These are phyloP conservation scores for Pyrenophora tritici-repentis DNA, from an alignment of 2,329 filamentous ascomycete species.

Conservation along the genomic window DNA sequence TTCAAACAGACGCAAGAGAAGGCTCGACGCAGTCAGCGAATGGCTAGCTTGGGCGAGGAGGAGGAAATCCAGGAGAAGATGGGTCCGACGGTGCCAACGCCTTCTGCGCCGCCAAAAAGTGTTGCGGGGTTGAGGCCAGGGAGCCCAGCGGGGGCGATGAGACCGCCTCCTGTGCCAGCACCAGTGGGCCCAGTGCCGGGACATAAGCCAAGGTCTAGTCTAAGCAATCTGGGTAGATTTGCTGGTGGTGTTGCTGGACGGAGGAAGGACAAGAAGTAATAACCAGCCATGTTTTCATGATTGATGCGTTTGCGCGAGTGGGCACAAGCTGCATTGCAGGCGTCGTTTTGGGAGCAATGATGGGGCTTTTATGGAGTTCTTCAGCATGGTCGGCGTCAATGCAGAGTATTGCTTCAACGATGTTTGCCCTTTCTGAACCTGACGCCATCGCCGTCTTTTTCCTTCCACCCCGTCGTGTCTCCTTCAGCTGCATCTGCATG, in stretches of 20 bases:
- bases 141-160: constrained; percentile 28
- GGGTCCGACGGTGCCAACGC: constrained; percentile 25
- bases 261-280: constrained; percentile 43
- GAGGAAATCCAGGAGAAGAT: constrained; percentile 40
- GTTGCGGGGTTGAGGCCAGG: constrained; percentile 23
- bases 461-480: constrained; percentile 19
- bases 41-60: constrained; percentile 48
- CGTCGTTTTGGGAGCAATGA: constrained; percentile 6
- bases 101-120: constrained; percentile 35
- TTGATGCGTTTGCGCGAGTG: constrained; percentile 8
- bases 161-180: constrained; percentile 25
- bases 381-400: constrained; percentile 12
- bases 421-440: constrained; percentile 53
- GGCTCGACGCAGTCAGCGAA: constrained; percentile 71
- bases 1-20: constrained; percentile 90
- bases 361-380: not conserved
- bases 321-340: constrained; percentile 31
- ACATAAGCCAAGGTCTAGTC: constrained; percentile 47
- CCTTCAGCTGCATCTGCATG: constrained; percentile 15
- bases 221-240: constrained; percentile 53
- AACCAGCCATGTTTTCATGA: not conserved
- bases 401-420: constrained; percentile 39
- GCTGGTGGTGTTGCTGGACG: constrained; percentile 49
- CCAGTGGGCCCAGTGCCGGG: constrained; percentile 26
- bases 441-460: constrained; percentile 38